Conservation (phyloP, 2,329 filamentous ascomycete genomes). For the Exophiala xenobiotica region DNA sequence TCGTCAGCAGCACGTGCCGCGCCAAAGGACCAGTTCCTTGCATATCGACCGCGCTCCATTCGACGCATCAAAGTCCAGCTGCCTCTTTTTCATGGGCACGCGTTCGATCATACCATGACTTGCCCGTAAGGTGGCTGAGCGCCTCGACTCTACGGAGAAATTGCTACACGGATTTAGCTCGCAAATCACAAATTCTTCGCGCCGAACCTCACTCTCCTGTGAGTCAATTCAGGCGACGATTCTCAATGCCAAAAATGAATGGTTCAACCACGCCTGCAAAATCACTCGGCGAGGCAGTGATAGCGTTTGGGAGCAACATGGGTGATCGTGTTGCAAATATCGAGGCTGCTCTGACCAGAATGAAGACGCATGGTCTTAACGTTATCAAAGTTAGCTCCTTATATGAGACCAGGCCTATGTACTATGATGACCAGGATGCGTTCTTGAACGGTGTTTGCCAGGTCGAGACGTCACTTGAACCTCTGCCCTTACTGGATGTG, state of each 20-base stretch:
- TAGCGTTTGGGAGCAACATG: slow-evolving; percentile 90
- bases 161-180: no score
- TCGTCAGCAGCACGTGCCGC: no score
- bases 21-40: no score
- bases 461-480: slow-evolving; percentile 77
- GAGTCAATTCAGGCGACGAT: not conserved
- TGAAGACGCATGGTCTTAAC: slow-evolving; percentile 70
- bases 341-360: slow-evolving; percentile 74
- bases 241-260: slow-evolving; percentile 8
- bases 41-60: no score
- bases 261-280: not conserved
- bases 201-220: not conserved
- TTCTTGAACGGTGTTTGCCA: slow-evolving; percentile 83
- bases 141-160: no score
- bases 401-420: slow-evolving; percentile 97
- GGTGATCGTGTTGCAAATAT: slow-evolving; percentile 81
- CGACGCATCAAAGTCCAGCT: no score
- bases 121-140: no score
- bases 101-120: no score
- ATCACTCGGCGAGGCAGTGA: slow-evolving; percentile 57
- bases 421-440: slow-evolving; percentile 80
- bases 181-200: not conserved
- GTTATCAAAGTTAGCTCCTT: slow-evolving; percentile 80
- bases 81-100: no score
- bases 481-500: slow-evolving; percentile 72